Evolutionary conservation across 2,329 filamentous ascomycete genomes (phyloP), one percentile per base, ranked within the genome.

Genomic region (Xylaria sp.): DNA sequence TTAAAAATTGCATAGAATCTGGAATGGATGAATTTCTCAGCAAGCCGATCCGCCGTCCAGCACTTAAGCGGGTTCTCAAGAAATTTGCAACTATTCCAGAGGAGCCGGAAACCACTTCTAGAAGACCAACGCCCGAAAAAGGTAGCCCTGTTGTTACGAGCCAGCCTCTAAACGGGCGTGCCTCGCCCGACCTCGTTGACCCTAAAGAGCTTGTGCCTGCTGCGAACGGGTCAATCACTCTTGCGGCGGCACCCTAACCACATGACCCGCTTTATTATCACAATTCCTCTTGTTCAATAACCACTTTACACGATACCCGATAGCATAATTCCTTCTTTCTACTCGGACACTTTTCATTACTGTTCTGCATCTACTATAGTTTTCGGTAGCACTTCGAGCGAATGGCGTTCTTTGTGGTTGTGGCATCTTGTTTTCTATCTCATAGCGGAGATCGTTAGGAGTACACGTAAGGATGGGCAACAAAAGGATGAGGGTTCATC

Each of bases 21-120:
- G 94, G 94, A 64, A 97, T 97, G 94, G 89, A 97, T 76, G 93
- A 94, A 82, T 97, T 97, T 79, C 84, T 97, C 19, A 85, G 85
- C 75, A 91, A 91, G 74, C 89, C 89, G 0, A 97, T 97, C 71
- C 87, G 92, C 57, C 84, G 94, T n/a, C 93, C 92, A 1, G 92
- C 92, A 4, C 84, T 97, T 65, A 97, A 97, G 79, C 91, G 94
- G 75, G 93, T 97, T 0, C 83, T 97, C 12, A 93, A 91, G 76
- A 93, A 93, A 77, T 95, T 93, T 77, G 88, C 92, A 3, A 93
- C 93, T 0, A 97, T 96, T 34, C 88, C 86, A 0, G 93, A 95
- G 76, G 92, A 94, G 77, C 84, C 85, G 21, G 83, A 85, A 72
- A 82, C 78, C 39, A 67, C 79, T 45, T 78, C 77, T 0, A 76